Evolutionary conservation across 495 filamentous ascomycete genomes (phyloP).

Genomic region (Thermochaetoides thermophila): DNA sequence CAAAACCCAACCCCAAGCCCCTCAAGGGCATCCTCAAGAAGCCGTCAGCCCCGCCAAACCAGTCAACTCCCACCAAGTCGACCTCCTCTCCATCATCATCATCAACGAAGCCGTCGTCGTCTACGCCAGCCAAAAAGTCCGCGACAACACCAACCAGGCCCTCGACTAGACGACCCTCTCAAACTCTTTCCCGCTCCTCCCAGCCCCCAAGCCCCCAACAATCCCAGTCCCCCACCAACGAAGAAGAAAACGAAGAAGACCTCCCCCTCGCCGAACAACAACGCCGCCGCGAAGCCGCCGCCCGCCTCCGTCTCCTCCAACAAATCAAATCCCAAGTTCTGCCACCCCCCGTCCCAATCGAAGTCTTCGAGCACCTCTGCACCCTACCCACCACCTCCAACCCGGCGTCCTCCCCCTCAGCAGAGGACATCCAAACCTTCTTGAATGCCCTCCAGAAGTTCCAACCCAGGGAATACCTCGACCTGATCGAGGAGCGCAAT

Average conservation of each 20-base stretch:
- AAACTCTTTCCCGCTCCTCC: too few relatives aligned
- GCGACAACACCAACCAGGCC: too few relatives aligned
- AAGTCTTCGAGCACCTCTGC: conserved; percentile 52
- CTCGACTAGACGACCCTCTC: too few relatives aligned
- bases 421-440: conserved; percentile 41
- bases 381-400: conserved; percentile 52
- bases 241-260: too few relatives aligned
- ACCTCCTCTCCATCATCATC: neutral
- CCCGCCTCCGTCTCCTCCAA: conserved; percentile 44
- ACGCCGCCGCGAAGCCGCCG: conserved; percentile 26
- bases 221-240: conserved; percentile 6
- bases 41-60: neutral
- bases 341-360: conserved; percentile 34
- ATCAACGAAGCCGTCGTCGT: too few relatives aligned
- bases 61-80: neutral
- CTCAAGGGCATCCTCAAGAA: conserved; percentile 9
- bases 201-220: conserved; percentile 2
- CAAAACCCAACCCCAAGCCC: conserved; percentile 1
- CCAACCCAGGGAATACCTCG: conserved; percentile 74
- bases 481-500: conserved; percentile 73
- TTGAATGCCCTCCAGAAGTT: conserved; percentile 50
- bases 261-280: conserved; percentile 33
- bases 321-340: conserved; percentile 52
- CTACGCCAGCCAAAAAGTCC: too few relatives aligned
- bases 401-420: conserved; percentile 40